Conservation (phyloP, 441 rosid species). For the Flueggea neowawraea region DNA sequence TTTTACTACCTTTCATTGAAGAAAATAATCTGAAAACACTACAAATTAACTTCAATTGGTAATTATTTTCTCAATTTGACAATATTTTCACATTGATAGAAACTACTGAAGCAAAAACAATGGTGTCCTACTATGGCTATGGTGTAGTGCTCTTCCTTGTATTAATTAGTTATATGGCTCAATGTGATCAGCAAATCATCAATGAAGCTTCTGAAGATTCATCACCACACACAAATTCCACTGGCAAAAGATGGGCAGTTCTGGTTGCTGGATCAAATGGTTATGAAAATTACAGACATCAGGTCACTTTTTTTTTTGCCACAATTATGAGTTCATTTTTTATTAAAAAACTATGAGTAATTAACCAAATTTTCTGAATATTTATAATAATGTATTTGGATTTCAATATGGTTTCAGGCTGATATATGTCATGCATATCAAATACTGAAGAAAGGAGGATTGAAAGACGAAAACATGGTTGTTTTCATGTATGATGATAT, state of each 20-base stretch:
- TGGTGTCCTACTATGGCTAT: neutral
- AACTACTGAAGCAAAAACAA: neutral
- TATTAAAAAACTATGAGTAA: neutral
- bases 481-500: slow-evolving; percentile 81
- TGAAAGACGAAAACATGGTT: slow-evolving; percentile 64
- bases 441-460: slow-evolving; percentile 48
- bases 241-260: slow-evolving; percentile 56
- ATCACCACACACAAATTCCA: neutral
- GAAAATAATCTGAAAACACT: too few species aligned
- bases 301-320: slow-evolving; percentile 23
- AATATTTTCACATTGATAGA: neutral
- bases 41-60: too few species aligned
- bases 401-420: slow-evolving; percentile 29
- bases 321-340: neutral
- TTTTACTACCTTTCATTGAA: too few species aligned
- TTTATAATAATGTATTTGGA: neutral
- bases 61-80: too few species aligned
- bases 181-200: neutral
- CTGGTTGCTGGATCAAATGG: slow-evolving; percentile 52
- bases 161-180: neutral
- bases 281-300: slow-evolving; percentile 57
- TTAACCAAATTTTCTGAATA: neutral
- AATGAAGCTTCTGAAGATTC: neutral
- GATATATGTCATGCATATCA: slow-evolving; percentile 80
- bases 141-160: neutral